Conservation (phyloP, 352 stramenopile species). For the Globisporangium nunn region DNA sequence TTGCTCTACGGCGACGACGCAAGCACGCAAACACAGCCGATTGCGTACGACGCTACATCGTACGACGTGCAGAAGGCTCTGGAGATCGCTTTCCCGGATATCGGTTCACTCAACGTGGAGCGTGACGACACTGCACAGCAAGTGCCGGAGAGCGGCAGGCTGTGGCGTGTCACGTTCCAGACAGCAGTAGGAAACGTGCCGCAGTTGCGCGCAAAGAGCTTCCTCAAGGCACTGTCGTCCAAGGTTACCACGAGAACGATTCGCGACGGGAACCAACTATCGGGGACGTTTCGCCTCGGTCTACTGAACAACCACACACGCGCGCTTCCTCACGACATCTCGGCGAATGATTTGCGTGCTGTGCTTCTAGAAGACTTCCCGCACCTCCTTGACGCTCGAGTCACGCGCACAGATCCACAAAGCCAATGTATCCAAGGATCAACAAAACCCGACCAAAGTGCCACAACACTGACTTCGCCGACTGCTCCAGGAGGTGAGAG, state of each 20-base stretch:
- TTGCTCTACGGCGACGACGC: conserved; percentile 24
- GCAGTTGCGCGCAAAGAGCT: conserved; percentile 63
- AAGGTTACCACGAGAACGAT: conserved; percentile 65
- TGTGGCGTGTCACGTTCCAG: conserved; percentile 90
- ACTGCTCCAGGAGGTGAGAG: conserved; percentile 18
- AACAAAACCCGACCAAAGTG: conserved; percentile 44
- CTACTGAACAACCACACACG: conserved; percentile 62
- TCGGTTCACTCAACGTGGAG: conserved; percentile 41
- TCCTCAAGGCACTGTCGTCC: conserved; percentile 71
- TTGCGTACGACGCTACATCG: conserved; percentile 73
- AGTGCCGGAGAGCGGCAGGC: conserved; percentile 50
- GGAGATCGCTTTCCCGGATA: conserved; percentile 46
- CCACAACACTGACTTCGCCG: conserved; percentile 6
- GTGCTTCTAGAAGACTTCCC: conserved; percentile 39
- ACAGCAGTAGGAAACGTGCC: conserved; percentile 77
- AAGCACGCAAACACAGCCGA: conserved; percentile 20
- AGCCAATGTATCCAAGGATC: conserved; percentile 50
- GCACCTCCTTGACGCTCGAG: conserved; percentile 54
- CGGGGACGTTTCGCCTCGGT: conserved; percentile 74
- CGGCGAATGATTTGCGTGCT: conserved; percentile 44
- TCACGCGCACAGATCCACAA: conserved; percentile 61
- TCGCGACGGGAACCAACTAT: conserved; percentile 80
- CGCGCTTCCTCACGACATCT: conserved; percentile 61
- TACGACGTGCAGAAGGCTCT: conserved; percentile 47
- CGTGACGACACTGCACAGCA: conserved; percentile 45